Evolutionary conservation across 805 yeast species (phyloP).

Genomic region (Suhomyces faveliae): DNA sequence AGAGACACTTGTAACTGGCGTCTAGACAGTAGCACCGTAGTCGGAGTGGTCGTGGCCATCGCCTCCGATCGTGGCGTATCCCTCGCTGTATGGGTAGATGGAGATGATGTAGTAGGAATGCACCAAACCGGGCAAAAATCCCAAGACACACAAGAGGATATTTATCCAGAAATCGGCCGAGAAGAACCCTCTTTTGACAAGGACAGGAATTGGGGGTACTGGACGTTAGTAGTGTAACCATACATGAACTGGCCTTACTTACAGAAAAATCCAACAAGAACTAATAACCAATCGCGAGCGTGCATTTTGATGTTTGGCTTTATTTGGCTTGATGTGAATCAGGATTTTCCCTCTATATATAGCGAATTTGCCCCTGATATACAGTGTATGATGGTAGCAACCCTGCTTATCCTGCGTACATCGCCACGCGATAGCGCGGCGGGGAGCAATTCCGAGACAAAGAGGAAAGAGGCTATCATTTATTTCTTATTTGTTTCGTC

Average conservation of each 20-base stretch:
- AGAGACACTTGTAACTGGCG: not conserved
- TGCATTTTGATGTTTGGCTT: constrained; percentile 31
- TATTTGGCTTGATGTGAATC: not conserved
- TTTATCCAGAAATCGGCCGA: constrained; percentile 71
- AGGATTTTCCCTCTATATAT: not conserved
- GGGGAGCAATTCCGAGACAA: not conserved
- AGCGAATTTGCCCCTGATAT: not conserved
- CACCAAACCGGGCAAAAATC: constrained; percentile 73
- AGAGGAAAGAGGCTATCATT: not conserved
- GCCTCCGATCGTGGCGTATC: constrained; percentile 26
- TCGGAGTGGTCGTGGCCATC: constrained; percentile 26
- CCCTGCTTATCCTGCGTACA: too few relatives aligned
- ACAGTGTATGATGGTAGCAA: not conserved
- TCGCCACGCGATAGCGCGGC: not conserved
- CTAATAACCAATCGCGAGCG: constrained; percentile 60
- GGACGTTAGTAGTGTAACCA: constrained; percentile 7
- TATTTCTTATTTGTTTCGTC: too few relatives aligned
- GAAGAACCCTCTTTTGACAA: constrained; percentile 68
- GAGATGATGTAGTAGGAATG: constrained; percentile 80
- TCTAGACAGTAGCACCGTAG: constrained; percentile 10
- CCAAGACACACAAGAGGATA: constrained; percentile 65
- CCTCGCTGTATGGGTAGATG: constrained; percentile 54
- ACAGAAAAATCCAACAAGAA: constrained; percentile 60
- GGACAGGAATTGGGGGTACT: constrained; percentile 79
- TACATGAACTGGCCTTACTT: constrained; percentile 9